phyloP scores from a whole-genome alignment of 140 eudicot genomes.

The Artemisia princeps region DNA sequence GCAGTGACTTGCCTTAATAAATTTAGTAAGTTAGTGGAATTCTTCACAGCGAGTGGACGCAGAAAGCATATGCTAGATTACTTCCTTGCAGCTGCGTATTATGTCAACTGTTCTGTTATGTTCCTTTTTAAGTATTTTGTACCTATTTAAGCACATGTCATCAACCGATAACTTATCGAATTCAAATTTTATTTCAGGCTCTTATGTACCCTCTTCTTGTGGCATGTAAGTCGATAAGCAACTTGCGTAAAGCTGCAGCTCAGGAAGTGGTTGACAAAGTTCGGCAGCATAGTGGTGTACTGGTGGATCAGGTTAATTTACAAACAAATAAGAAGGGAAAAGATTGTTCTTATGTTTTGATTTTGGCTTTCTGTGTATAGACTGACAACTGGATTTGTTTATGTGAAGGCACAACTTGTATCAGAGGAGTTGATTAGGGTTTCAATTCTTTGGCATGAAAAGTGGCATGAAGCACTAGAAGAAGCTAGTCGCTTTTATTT shows the following conservation, averaged over 20 bases:
- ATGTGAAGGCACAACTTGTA: constrained; percentile 88
- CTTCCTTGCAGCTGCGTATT: neutral
- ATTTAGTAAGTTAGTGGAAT: no score
- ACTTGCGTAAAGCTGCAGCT: constrained; percentile 87
- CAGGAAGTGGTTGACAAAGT: constrained; percentile 93
- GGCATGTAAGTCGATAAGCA: constrained; percentile 95
- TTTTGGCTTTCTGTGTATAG: constrained; percentile 1
- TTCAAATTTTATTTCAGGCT: constrained; percentile 51
- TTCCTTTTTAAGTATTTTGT: neutral
- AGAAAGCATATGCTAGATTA: no score
- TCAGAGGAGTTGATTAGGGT: constrained; percentile 96
- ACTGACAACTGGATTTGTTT: constrained; percentile 28
- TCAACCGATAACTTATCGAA: constrained; percentile 9
- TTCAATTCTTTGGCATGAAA: constrained; percentile 97
- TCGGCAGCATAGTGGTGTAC: constrained; percentile 82
- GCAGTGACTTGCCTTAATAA: no score
- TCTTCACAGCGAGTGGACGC: no score
- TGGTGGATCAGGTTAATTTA: constrained; percentile 81
- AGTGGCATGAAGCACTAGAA: constrained; percentile 98
- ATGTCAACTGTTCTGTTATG: neutral
- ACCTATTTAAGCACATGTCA: neutral
- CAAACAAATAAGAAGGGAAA: neutral
- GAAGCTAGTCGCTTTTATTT: constrained; percentile 96
- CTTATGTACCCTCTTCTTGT: constrained; percentile 99
- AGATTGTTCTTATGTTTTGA: neutral